These are phyloP conservation scores for Colletotrichum limetticola DNA, from an alignment of 2,329 filamentous ascomycete species.

Conservation along the genomic window DNA sequence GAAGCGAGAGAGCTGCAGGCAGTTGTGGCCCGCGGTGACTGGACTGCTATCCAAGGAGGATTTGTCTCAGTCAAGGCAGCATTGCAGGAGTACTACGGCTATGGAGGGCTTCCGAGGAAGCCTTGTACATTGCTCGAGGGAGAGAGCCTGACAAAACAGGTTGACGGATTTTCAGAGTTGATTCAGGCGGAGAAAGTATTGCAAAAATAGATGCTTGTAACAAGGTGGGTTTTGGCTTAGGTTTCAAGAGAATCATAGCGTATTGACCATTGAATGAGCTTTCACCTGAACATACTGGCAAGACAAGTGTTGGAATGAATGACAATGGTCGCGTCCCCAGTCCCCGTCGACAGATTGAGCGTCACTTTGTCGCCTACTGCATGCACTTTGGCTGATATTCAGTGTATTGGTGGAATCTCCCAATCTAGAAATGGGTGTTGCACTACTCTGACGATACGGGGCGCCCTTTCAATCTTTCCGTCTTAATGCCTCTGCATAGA, in stretches of 20 bases:
- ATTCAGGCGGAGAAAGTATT: constrained; percentile 39
- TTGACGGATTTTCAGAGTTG: constrained; percentile 43
- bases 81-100: constrained; percentile 70
- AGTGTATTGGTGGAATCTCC: too few relatives aligned
- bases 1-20: constrained; percentile 73
- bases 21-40: constrained; percentile 74
- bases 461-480: too few relatives aligned
- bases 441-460: too few relatives aligned
- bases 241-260: not conserved
- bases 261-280: not conserved
- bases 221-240: not conserved
- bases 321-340: not conserved
- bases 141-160: constrained; percentile 39
- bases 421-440: too few relatives aligned
- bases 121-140: constrained; percentile 52
- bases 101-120: constrained; percentile 69
- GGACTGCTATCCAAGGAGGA: constrained; percentile 75
- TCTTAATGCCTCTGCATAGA: too few relatives aligned
- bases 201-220: not conserved
- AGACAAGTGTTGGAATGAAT: not conserved
- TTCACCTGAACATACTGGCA: not conserved
- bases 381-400: too few relatives aligned
- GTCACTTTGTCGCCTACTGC: too few relatives aligned
- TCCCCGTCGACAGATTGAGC: too few relatives aligned
- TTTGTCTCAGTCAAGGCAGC: constrained; percentile 77